A percentile compares a stretch with the other conserved stretches of the same genome.
Evolutionary conservation across 768 basidiomycete species (phyloP).

Genomic region (Dentipellis sp.): DNA sequence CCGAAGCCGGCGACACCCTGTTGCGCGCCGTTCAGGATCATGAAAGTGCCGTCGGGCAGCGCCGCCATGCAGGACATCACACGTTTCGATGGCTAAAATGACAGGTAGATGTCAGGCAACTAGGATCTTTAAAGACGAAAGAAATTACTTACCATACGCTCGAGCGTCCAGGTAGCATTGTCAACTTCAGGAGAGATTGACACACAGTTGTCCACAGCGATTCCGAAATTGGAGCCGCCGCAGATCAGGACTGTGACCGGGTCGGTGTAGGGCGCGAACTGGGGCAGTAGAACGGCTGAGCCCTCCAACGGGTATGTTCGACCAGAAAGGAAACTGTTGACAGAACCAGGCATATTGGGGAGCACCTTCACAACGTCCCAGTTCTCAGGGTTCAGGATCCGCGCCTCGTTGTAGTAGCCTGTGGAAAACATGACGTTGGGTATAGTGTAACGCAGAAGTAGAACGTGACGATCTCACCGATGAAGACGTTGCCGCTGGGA

Average conservation of each 20-base stretch:
- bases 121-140: neutral
- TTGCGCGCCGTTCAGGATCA: conserved; percentile 69
- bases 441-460: no score
- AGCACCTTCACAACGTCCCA: conserved; percentile 51
- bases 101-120: neutral
- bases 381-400: conserved; percentile 57
- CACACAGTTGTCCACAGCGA: conserved; percentile 62
- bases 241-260: conserved; percentile 64
- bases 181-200: conserved; percentile 53
- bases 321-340: conserved; percentile 62
- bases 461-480: conserved; percentile 33
- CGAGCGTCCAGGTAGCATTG: conserved; percentile 59
- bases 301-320: conserved; percentile 76
- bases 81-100: conserved; percentile 49
- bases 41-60: conserved; percentile 65
- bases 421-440: neutral
- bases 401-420: conserved; percentile 80
- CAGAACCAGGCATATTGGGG: conserved; percentile 70
- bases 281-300: conserved; percentile 59
- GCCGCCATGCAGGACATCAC: conserved; percentile 72
- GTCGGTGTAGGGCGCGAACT: conserved; percentile 63
- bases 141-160: conserved; percentile 58
- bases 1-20: conserved; percentile 71
- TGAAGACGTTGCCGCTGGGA: conserved; percentile 60
- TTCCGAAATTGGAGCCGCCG: conserved; percentile 59